Conservation (phyloP, 2,329 filamentous ascomycete species). For the Colletotrichum truncatum region DNA sequence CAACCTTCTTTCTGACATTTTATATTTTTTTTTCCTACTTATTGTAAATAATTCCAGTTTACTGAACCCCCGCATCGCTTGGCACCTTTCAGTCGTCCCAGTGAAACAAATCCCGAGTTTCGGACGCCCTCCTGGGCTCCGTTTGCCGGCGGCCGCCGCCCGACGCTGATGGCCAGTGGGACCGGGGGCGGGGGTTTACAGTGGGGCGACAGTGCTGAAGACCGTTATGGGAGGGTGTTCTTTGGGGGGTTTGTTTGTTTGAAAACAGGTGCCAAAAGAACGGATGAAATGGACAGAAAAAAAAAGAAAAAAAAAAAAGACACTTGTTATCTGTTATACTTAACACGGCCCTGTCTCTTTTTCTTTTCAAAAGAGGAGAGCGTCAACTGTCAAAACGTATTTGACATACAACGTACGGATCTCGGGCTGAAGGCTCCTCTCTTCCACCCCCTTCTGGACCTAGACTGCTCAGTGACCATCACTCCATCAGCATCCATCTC, state of each 20-base stretch:
- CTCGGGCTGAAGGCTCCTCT: too few species aligned
- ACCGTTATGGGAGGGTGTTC: too few species aligned
- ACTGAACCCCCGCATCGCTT: neutral
- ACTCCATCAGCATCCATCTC: neutral
- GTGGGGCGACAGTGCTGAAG: neutral
- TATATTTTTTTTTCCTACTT: neutral
- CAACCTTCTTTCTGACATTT: neutral
- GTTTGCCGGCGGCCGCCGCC: neutral
- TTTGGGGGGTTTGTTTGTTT: too few species aligned
- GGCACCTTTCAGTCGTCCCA: neutral
- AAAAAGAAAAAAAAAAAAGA: too few species aligned
- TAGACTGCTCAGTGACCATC: too few species aligned
- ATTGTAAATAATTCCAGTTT: constrained; percentile 5
- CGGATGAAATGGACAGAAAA: neutral
- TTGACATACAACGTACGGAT: too few species aligned
- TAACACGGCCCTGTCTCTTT: too few species aligned
- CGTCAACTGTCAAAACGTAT: neutral
- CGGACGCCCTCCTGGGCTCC: constrained; percentile 1
- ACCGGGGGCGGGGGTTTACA: neutral
- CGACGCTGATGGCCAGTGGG: neutral
- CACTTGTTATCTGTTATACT: too few species aligned
- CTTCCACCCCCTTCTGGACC: too few species aligned
- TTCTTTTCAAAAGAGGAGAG: too few species aligned
- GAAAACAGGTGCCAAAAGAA: too few species aligned
- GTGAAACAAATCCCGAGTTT: constrained; percentile 28